phyloP scores from a whole-genome alignment of 805 yeast species.

The Zygosaccharomyces siamensis region DNA sequence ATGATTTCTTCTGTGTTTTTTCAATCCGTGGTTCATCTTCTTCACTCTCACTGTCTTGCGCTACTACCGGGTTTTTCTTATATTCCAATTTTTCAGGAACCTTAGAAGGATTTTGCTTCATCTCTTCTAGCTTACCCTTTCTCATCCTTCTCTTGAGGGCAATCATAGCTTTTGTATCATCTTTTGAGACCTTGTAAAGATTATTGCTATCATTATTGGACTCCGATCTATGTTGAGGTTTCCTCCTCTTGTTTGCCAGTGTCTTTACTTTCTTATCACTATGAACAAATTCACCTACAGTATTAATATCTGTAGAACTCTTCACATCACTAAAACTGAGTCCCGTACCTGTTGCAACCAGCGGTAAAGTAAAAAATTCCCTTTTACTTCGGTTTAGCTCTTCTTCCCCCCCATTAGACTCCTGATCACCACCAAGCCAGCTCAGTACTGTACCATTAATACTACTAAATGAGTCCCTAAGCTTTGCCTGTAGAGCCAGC shows the following conservation, averaged over 20 bases:
- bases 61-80: background rate
- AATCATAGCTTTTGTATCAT: conserved; percentile 35
- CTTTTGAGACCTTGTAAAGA: conserved; percentile 28
- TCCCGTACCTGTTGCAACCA: conserved; percentile 32
- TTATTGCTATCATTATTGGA: conserved; percentile 8
- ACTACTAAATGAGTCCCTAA: conserved; percentile 26
- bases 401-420: background rate
- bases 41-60: conserved; percentile 11
- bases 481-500: conserved; percentile 30
- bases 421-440: conserved; percentile 23
- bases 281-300: conserved; percentile 35
- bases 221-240: conserved; percentile 7
- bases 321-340: conserved; percentile 17
- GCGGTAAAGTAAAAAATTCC: conserved; percentile 32
- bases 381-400: conserved; percentile 22
- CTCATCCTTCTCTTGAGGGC: conserved; percentile 35
- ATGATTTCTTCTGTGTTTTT: conserved; percentile 23
- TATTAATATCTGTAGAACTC: conserved; percentile 27
- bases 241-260: conserved; percentile 30
- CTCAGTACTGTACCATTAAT: conserved; percentile 23
- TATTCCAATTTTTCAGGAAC: background rate
- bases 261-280: conserved; percentile 33
- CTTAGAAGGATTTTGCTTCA: conserved; percentile 10
- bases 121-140: conserved; percentile 17
- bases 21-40: conserved; percentile 17